Percentiles rank a stretch among this genome's conserved stretches.
phyloP scores from a whole-genome alignment of 2,329 filamentous ascomycete species.

The Arthrobotrys iridis region DNA sequence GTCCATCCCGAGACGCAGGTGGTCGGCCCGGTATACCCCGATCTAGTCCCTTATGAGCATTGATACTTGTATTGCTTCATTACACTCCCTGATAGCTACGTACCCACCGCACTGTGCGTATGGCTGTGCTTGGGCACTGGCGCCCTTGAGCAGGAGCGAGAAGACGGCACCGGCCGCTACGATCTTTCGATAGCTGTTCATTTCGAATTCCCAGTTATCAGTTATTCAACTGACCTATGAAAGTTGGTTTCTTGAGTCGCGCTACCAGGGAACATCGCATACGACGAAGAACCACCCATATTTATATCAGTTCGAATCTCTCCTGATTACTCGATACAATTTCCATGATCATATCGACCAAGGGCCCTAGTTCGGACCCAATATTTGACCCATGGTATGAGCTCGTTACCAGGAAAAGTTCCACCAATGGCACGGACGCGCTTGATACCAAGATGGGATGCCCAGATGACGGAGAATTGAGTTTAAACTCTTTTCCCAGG shows the following conservation, averaged over 20 bases:
- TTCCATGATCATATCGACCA: background rate
- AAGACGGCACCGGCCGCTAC: constrained; percentile 1
- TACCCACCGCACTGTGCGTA: constrained; percentile 47
- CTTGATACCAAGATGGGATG: background rate
- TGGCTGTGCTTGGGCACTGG: constrained; percentile 19
- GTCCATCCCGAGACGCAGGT: constrained; percentile 36
- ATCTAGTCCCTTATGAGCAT: background rate
- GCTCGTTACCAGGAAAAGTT: constrained; percentile 24
- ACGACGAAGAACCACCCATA: background rate
- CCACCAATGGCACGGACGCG: constrained; percentile 29
- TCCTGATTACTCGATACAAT: background rate
- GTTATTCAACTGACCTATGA: background rate
- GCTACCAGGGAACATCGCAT: background rate
- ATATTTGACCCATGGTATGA: constrained; percentile 11
- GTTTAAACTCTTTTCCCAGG: background rate
- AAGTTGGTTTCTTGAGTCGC: background rate
- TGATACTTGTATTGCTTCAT: no score
- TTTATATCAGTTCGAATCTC: constrained; percentile 11
- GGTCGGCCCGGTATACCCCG: constrained; percentile 30
- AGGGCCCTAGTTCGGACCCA: background rate
- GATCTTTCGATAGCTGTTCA: constrained; percentile 24
- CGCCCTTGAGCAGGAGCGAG: constrained; percentile 16
- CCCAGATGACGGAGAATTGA: constrained; percentile 31
- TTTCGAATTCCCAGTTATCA: background rate
- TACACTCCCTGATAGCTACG: background rate